phyloP scores from a whole-genome alignment of 2,329 filamentous ascomycete species.

The Sporothrix brunneoviolacea region DNA sequence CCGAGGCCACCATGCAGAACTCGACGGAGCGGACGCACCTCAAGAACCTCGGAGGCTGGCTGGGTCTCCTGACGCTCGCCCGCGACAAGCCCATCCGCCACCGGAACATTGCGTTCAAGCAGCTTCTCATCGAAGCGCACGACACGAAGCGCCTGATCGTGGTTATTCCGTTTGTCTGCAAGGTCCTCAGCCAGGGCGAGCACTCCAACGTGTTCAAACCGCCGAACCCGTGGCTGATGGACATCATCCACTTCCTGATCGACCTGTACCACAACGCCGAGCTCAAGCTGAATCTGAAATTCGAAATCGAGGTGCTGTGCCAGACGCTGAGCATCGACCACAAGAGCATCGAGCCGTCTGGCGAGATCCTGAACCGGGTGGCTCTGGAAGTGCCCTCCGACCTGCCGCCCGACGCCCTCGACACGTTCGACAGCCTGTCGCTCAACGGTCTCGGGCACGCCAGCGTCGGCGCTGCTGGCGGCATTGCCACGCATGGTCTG shows the following conservation, averaged over 20 bases:
- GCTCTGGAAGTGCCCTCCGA: constrained; percentile 56
- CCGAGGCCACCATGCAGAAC: constrained; percentile 77
- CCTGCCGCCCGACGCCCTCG: constrained; percentile 60
- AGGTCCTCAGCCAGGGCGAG: constrained; percentile 79
- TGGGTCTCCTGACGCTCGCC: constrained; percentile 86
- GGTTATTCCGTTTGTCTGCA: constrained; percentile 96
- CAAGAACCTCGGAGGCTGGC: constrained; percentile 90
- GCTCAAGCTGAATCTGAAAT: constrained; percentile 93
- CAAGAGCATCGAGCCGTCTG: constrained; percentile 81
- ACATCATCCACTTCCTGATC: constrained; percentile 83
- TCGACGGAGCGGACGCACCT: constrained; percentile 78
- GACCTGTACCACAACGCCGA: constrained; percentile 92
- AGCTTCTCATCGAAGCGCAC: constrained; percentile 86
- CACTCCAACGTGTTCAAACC: constrained; percentile 85
- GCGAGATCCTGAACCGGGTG: constrained; percentile 73
- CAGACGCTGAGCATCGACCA: constrained; percentile 88
- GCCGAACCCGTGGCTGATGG: constrained; percentile 97
- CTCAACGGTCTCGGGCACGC: constrained; percentile 67
- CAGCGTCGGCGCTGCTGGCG: constrained; percentile 47
- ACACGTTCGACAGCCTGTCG: constrained; percentile 76
- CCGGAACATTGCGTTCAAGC: constrained; percentile 94
- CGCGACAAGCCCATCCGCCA: constrained; percentile 94
- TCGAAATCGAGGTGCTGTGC: constrained; percentile 96
- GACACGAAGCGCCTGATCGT: constrained; percentile 87
- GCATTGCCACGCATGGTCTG: constrained; percentile 43